Evolutionary conservation across 352 stramenopile species (phyloP), one percentile per base, ranked within the genome.

Genomic region (Phytophthora sp.): DNA sequence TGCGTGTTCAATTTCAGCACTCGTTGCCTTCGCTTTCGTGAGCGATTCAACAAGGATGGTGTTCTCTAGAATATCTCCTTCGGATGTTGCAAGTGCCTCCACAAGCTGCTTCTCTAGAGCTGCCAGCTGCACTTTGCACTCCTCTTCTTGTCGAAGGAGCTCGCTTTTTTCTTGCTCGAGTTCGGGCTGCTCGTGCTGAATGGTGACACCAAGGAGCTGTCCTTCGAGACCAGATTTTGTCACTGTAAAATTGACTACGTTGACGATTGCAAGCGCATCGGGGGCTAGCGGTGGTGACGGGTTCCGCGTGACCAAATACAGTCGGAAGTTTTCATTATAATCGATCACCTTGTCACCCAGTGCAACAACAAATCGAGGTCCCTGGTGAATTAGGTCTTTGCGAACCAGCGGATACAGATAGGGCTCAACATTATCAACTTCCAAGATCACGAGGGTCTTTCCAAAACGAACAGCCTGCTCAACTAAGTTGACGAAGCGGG

Each of bases 51-150:
- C 97, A 1, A 99, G 72, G 13, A 90, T 79, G 8, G 89, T 92
- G 69, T 99, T 98, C 28, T 99, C 94, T 3, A 99, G 59, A 20
- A 99, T 92, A 54, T 99, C 92, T n/a, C 96, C 96, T 56, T 98
- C 93, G 2, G 94, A 96, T 3, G 88, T 97, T 4, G 95, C 94
- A 28, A 99, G 78, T 1, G 87, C 85, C 46, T 98, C 83, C 0
- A 99, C 81, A 11, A 99, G 79, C 18, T 98, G 77, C 42, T 98
- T 97, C 69, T 99, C 96, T 4, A 99, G 78, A 5, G 80, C 76
- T 26, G 93, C 89, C 0, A 99, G 74, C 45, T 98, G 91, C 24
- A 98, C 78, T 66, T 99, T 98, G 66, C 94, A 98, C n/a, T 96
- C 84, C 62, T 98, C 95, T 74, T 98, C 92, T 72, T 97, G 79